phyloP scores from a whole-genome alignment of 495 filamentous ascomycete genomes.

The Aspergillus biplanus region DNA sequence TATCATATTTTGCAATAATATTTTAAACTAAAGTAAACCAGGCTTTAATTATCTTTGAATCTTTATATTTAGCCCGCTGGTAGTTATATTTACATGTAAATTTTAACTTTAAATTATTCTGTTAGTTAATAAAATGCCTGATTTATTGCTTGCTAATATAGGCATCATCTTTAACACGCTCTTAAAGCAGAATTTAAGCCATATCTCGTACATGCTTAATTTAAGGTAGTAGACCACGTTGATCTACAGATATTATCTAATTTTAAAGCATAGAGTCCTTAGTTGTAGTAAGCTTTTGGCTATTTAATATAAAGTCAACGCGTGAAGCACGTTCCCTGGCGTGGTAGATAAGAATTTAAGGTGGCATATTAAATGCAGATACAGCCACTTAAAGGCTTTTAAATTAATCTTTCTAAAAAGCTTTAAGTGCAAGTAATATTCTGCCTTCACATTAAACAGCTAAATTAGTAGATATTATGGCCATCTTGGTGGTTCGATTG shows the following conservation, averaged over 20 bases:
- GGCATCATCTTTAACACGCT: not conserved
- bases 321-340: too few species aligned
- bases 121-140: slow-evolving; percentile 8
- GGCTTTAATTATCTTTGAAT: slow-evolving; percentile 1
- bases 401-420: too few species aligned
- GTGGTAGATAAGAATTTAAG: too few species aligned
- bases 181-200: slow-evolving; percentile 11
- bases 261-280: not conserved
- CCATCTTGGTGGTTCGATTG: too few species aligned
- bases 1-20: slow-evolving; percentile 34
- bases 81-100: slow-evolving; percentile 18
- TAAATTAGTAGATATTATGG: too few species aligned
- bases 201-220: not conserved
- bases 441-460: too few species aligned
- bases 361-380: too few species aligned
- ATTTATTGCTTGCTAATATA: slow-evolving; percentile 11
- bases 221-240: slow-evolving; percentile 5
- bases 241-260: slow-evolving; percentile 5
- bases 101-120: slow-evolving; percentile 15
- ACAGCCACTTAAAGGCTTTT: too few species aligned
- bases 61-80: slow-evolving; percentile 18
- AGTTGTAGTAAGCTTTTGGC: too few species aligned
- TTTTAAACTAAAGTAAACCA: slow-evolving; percentile 13
- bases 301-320: too few species aligned
- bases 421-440: too few species aligned